These are phyloP conservation scores for Penicillium sp. DNA, from an alignment of 2,329 filamentous ascomycete genomes.

Conservation along the genomic window DNA sequence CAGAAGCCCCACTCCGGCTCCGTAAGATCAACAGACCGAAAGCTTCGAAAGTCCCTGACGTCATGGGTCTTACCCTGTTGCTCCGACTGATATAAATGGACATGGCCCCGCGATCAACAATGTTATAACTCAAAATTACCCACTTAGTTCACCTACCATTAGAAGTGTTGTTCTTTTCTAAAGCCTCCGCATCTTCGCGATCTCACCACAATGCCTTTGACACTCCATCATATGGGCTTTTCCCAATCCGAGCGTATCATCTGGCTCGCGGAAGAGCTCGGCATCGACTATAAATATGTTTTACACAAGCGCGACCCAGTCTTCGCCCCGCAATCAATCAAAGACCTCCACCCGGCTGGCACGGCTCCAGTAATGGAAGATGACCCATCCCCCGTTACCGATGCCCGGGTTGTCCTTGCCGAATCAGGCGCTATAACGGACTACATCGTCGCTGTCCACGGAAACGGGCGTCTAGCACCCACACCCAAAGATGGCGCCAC, in stretches of 20 bases:
- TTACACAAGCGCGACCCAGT: slow-evolving; percentile 24
- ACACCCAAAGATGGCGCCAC: slow-evolving; percentile 21
- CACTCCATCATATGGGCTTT: slow-evolving; percentile 20
- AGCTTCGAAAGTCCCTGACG: neutral
- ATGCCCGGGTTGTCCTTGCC: slow-evolving; percentile 15
- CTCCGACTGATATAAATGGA: neutral
- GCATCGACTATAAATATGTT: slow-evolving; percentile 19
- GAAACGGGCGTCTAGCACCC: slow-evolving; percentile 14
- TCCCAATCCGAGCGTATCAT: slow-evolving; percentile 28
- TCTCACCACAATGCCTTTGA: slow-evolving; percentile 17
- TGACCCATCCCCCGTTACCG: slow-evolving; percentile 20
- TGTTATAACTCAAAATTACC: neutral
- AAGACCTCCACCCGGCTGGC: slow-evolving; percentile 21
- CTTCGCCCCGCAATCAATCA: slow-evolving; percentile 21
- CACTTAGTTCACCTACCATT: neutral
- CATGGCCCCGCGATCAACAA: neutral
- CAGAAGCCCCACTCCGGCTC: neutral
- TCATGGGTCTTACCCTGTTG: neutral
- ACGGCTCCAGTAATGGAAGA: slow-evolving; percentile 25
- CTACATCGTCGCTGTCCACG: slow-evolving; percentile 21
- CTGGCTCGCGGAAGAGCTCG: slow-evolving; percentile 26
- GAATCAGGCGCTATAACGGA: slow-evolving; percentile 23
- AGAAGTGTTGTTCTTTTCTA: neutral
- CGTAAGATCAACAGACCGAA: neutral
- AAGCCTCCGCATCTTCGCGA: neutral